Conservation (phyloP, 768 basidiomycete genomes). For the Agaricus blazei region DNA sequence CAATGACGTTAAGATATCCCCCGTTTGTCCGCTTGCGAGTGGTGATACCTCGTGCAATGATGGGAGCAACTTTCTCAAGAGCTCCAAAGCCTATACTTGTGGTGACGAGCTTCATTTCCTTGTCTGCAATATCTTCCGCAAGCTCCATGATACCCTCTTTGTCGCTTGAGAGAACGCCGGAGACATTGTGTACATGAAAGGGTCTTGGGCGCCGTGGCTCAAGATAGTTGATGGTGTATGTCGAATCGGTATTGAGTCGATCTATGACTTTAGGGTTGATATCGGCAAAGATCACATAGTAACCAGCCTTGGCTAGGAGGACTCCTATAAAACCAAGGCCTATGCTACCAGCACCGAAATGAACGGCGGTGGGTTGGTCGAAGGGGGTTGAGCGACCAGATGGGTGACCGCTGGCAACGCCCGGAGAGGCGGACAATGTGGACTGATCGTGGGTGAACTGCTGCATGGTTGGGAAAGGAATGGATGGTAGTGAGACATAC, state of each 20-base stretch:
- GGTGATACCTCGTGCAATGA: slow-evolving; percentile 5
- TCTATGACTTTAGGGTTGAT: slow-evolving; percentile 1
- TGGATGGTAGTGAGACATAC: too few relatives aligned
- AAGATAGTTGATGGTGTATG: slow-evolving; percentile 6
- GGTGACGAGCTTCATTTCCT: slow-evolving; percentile 8
- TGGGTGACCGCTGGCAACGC: too few relatives aligned
- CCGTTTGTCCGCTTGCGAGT: neutral
- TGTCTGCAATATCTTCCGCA: slow-evolving; percentile 6
- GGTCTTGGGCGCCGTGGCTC: slow-evolving; percentile 2
- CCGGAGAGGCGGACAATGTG: too few relatives aligned
- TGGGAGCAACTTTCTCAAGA: slow-evolving; percentile 5
- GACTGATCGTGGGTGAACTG: too few relatives aligned
- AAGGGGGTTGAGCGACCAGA: neutral
- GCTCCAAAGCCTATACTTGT: slow-evolving; percentile 8
- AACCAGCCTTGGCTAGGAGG: slow-evolving; percentile 8
- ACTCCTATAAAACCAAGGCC: slow-evolving; percentile 7
- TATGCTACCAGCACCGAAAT: slow-evolving; percentile 9
- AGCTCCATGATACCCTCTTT: slow-evolving; percentile 7
- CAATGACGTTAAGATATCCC: slow-evolving; percentile 6
- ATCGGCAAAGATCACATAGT: slow-evolving; percentile 9
- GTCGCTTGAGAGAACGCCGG: slow-evolving; percentile 5
- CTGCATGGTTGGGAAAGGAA: neutral
- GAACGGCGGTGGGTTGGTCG: slow-evolving; percentile 5
- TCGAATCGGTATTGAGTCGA: neutral
- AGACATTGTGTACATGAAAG: slow-evolving; percentile 6